Conservation (phyloP, 371 early-diverging fungal species). For the Apophysomyces ossiformis region DNA sequence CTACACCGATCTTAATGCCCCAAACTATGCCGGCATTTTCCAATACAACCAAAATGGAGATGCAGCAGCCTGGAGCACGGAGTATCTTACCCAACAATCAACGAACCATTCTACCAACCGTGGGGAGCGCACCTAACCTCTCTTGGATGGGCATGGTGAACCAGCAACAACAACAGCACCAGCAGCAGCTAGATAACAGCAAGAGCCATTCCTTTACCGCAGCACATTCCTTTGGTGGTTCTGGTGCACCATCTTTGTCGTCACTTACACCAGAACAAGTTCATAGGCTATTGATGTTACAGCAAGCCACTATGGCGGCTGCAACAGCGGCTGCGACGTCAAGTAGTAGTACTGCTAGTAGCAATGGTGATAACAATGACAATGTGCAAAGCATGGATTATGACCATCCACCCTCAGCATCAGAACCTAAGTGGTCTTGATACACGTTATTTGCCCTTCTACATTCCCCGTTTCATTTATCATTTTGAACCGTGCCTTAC, state of each 20-base stretch:
- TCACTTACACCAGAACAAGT: conserved; percentile 29
- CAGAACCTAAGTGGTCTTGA: conserved; percentile 1
- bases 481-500: neutral
- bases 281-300: conserved; percentile 24
- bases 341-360: neutral
- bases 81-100: conserved; percentile 23
- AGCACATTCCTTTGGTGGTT: conserved; percentile 10
- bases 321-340: conserved; percentile 1
- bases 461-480: neutral
- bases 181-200: conserved; percentile 5
- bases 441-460: neutral
- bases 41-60: conserved; percentile 7
- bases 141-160: conserved; percentile 32
- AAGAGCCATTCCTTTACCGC: conserved; percentile 3
- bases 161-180: conserved; percentile 9
- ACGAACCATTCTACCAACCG: conserved; percentile 21
- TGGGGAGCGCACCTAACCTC: conserved; percentile 30
- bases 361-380: neutral
- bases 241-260: conserved; percentile 15
- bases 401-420: conserved; percentile 1
- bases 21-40: neutral
- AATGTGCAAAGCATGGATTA: conserved; percentile 9
- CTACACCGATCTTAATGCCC: neutral
- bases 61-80: conserved; percentile 8
- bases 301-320: conserved; percentile 21